A percentile compares a stretch with the other conserved stretches of the same genome.
Evolutionary conservation across 2,329 filamentous ascomycete species (phyloP).

Genomic region (Hirsutella minnesotensis): DNA sequence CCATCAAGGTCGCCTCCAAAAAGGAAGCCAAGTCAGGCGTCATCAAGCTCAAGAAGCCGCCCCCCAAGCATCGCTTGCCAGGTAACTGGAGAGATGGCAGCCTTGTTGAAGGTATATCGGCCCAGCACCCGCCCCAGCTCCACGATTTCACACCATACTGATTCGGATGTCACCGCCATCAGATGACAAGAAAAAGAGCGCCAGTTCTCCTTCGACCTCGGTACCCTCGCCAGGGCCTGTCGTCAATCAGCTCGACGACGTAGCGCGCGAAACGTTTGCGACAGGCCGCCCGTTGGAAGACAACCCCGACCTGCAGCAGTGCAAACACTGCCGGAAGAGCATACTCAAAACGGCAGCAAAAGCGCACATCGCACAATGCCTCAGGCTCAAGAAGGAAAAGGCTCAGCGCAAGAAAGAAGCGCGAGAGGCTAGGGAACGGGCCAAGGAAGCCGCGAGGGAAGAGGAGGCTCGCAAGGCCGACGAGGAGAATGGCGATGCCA

Average conservation of each 20-base stretch:
- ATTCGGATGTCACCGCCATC: neutral
- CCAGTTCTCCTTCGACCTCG: conserved; percentile 27
- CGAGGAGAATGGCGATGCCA: conserved; percentile 33
- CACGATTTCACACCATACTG: neutral
- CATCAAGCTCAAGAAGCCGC: conserved; percentile 51
- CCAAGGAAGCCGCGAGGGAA: conserved; percentile 48
- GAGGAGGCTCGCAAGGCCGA: conserved; percentile 42
- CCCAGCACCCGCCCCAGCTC: neutral
- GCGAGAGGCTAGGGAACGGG: conserved; percentile 56
- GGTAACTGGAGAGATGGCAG: conserved; percentile 63
- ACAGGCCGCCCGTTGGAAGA: conserved; percentile 76
- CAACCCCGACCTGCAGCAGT: conserved; percentile 65
- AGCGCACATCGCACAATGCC: conserved; percentile 70
- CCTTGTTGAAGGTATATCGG: conserved; percentile 44
- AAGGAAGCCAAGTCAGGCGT: conserved; percentile 36
- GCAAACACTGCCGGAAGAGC: conserved; percentile 90
- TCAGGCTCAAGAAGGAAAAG: conserved; percentile 76
- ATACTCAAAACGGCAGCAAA: conserved; percentile 65
- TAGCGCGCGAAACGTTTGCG: conserved; percentile 65
- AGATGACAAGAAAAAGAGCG: conserved; percentile 45
- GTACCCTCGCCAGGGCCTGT: conserved; percentile 41
- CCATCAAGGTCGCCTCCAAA: conserved; percentile 51
- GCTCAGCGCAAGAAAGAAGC: conserved; percentile 67
- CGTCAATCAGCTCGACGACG: conserved; percentile 61
- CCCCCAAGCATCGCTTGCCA: conserved; percentile 51